These are phyloP conservation scores for Entomortierella parvispora DNA, from an alignment of 192 early-diverging fungal genomes.

Conservation along the genomic window DNA sequence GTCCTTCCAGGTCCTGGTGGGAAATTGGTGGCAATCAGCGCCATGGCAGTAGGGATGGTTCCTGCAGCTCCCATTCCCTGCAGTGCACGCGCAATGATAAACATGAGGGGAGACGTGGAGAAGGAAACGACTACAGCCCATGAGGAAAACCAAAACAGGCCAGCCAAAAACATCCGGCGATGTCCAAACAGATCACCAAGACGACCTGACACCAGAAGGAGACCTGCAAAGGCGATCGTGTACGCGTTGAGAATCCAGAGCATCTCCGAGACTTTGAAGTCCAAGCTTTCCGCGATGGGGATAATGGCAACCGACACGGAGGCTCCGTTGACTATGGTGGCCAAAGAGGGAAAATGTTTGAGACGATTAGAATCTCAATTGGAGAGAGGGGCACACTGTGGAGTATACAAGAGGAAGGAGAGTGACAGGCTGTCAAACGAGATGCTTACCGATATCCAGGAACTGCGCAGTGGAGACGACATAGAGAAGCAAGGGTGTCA, in stretches of 20 bases:
- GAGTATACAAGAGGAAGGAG: too few species aligned
- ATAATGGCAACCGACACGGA: conserved; percentile 40
- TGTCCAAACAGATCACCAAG: conserved; percentile 54
- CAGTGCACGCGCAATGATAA: conserved; percentile 42
- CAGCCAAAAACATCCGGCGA: conserved; percentile 40
- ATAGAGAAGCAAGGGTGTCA: conserved; percentile 24
- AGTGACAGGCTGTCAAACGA: too few species aligned
- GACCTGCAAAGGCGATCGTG: conserved; percentile 43
- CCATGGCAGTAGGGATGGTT: conserved; percentile 43
- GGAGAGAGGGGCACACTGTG: too few species aligned
- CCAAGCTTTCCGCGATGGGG: conserved; percentile 33
- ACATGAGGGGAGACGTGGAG: conserved; percentile 36
- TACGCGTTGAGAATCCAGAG: conserved; percentile 49
- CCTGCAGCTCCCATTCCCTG: conserved; percentile 45
- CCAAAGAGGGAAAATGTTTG: not conserved
- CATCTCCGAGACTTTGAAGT: conserved; percentile 24
- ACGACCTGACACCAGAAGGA: conserved; percentile 44
- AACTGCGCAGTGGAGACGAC: conserved; percentile 40
- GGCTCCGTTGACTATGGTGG: conserved; percentile 27
- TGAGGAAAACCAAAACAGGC: conserved; percentile 38
- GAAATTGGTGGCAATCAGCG: conserved; percentile 42
- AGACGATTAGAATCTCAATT: not conserved
- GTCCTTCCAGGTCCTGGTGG: conserved; percentile 28
- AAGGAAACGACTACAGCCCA: conserved; percentile 45
- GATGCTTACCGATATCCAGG: conserved; percentile 29